Conservation (phyloP, 306 rosid genomes). For the Argentina anserina region DNA sequence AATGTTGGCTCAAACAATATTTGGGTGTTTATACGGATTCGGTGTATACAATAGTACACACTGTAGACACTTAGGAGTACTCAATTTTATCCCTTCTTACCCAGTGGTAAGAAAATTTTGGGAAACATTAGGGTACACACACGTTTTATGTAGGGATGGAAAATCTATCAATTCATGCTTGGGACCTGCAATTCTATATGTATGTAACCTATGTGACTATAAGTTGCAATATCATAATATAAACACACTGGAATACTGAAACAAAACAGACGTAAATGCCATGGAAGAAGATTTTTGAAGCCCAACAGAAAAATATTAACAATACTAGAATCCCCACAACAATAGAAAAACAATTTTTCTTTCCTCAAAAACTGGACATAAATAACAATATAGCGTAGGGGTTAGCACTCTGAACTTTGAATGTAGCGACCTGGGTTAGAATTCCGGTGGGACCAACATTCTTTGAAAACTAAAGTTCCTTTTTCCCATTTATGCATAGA, state of each 20-base stretch:
- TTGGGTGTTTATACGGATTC: background rate
- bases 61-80: background rate
- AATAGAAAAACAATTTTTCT: background rate
- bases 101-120: background rate
- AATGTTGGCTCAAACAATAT: background rate
- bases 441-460: conserved; percentile 30
- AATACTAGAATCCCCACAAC: no score
- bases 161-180: background rate
- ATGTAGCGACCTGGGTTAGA: conserved; percentile 36
- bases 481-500: background rate
- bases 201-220: no score
- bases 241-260: background rate
- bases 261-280: background rate
- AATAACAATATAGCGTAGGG: conserved; percentile 2
- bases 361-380: no score
- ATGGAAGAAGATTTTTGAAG: background rate
- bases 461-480: conserved; percentile 1
- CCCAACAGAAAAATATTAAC: background rate
- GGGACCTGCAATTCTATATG: background rate
- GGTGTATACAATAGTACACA: no score
- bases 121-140: background rate
- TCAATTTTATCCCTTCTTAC: background rate
- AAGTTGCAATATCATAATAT: background rate
- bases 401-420: conserved; percentile 38
- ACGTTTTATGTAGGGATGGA: background rate